These are phyloP conservation scores for Backusella tuberculispora DNA, from an alignment of 192 early-diverging fungal genomes.

Conservation along the genomic window DNA sequence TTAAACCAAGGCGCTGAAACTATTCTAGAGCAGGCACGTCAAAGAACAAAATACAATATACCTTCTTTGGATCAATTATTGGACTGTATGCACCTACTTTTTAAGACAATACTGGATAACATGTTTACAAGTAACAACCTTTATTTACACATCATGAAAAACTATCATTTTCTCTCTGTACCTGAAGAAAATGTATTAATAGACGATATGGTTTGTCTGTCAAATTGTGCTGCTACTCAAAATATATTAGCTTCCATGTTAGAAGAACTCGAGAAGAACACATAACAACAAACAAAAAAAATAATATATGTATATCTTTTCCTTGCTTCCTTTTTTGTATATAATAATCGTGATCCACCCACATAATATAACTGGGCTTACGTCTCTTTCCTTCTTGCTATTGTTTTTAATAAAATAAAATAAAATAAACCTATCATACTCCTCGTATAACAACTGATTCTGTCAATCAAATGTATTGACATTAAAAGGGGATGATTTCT, in stretches of 20 bases:
- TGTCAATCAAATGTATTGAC: too few relatives aligned
- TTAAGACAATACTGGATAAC: slow-evolving; percentile 6
- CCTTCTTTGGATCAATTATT: slow-evolving; percentile 7
- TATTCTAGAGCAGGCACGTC: not conserved
- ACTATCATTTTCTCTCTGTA: slow-evolving; percentile 11
- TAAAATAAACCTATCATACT: too few relatives aligned
- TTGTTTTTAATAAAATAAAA: too few relatives aligned
- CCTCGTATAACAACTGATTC: too few relatives aligned
- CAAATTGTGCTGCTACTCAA: not conserved
- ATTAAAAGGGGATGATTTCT: too few relatives aligned
- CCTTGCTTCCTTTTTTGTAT: too few relatives aligned
- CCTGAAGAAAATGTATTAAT: slow-evolving; percentile 5
- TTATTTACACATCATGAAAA: slow-evolving; percentile 6
- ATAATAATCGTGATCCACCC: too few relatives aligned
- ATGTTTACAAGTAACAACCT: not conserved
- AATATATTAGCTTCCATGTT: not conserved
- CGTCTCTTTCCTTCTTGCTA: too few relatives aligned
- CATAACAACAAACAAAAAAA: not conserved
- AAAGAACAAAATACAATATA: not conserved
- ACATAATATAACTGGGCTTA: too few relatives aligned
- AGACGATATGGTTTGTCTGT: not conserved
- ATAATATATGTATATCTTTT: too few relatives aligned
- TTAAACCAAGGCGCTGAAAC: not conserved
- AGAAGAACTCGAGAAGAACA: not conserved
- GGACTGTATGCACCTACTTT: slow-evolving; percentile 12